A percentile compares a stretch with the other conserved stretches of the same genome.
Evolutionary conservation across 768 basidiomycete genomes (phyloP).

Genomic region (Calocera viscosa): DNA sequence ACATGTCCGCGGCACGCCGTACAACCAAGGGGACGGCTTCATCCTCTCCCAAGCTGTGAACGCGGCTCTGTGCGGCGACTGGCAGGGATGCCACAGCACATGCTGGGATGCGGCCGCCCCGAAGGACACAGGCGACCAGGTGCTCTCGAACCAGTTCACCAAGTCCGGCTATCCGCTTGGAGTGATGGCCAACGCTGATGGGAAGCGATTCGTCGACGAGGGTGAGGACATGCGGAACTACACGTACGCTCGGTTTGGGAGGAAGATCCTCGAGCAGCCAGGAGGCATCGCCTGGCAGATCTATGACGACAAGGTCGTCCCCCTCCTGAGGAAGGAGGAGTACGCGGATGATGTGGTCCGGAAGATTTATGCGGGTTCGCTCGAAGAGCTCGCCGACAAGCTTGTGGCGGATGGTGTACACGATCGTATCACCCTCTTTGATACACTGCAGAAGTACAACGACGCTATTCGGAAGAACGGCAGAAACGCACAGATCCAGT

Average conservation of each 20-base stretch:
- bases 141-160: constrained; percentile 55
- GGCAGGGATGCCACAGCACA: constrained; percentile 57
- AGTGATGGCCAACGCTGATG: constrained; percentile 50
- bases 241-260: constrained; percentile 58
- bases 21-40: constrained; percentile 58
- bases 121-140: constrained; percentile 39
- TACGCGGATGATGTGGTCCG: constrained; percentile 51
- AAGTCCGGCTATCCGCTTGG: constrained; percentile 64
- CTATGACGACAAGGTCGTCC: constrained; percentile 40
- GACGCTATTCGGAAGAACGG: constrained; percentile 27
- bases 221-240: constrained; percentile 61
- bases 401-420: constrained; percentile 31
- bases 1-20: constrained; percentile 58
- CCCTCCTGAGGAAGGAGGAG: constrained; percentile 46
- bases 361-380: constrained; percentile 36
- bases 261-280: constrained; percentile 45
- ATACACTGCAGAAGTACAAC: constrained; percentile 43
- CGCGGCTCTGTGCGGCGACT: constrained; percentile 42
- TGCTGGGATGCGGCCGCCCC: constrained; percentile 57
- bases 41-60: constrained; percentile 30
- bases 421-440: constrained; percentile 32
- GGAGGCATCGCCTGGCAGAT: constrained; percentile 52
- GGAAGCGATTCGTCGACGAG: constrained; percentile 56
- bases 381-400: constrained; percentile 37
- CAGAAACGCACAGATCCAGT: constrained; percentile 27